Base-by-base conservation (phyloP, 202 grass and related monocot genomes). In the Eragrostis tef region DNA sequence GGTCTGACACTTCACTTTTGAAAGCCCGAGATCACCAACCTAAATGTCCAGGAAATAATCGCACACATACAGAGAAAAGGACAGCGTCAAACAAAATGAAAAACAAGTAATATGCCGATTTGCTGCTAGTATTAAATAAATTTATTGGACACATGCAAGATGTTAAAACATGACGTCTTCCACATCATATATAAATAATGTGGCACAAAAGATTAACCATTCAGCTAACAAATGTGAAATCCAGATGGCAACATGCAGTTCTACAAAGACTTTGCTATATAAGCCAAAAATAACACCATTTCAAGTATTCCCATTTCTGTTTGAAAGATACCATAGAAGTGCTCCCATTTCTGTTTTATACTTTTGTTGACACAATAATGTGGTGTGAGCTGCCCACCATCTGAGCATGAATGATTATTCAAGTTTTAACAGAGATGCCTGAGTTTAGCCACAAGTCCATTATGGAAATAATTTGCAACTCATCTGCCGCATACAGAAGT, bases 21-120 rank as follows among this genome's bases (percentile, higher is more conserved):
- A 98, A 85, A 98, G 85, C 26, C 92, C 92, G 62, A 98, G 89
- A 85, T 98, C 95, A 74, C 92, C 90, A 71, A 98, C 95, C 95
- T 98, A 61, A 27, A 24, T 14, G 58, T 27, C 5, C 58, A 61
- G 11, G 56, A 58, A 58, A 59, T 25, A 59, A 59, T 59, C 5
- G 8, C n/a, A 66, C 62, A 71, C 42, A 82, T 69, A 78, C 34
- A 54, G 11, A 26, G 42, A 20, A 64, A 62, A 47, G 7, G 15
- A 75, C 22, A 52, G 1, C 26, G 0, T 41, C 80, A 24, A 52
- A 70, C 31, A 17, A 21, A 61, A 86, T 70, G 13, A 53, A 16
- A 75, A 2, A 62, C 10, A 83, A 27, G 49, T 29, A 58, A 58
- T 29, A 70, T 57, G 22, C 39, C 58, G 49, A 65, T 59, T 53